Evolutionary conservation across 805 yeast genomes (phyloP).

Genomic region (Hanseniaspora mollemarum): DNA sequence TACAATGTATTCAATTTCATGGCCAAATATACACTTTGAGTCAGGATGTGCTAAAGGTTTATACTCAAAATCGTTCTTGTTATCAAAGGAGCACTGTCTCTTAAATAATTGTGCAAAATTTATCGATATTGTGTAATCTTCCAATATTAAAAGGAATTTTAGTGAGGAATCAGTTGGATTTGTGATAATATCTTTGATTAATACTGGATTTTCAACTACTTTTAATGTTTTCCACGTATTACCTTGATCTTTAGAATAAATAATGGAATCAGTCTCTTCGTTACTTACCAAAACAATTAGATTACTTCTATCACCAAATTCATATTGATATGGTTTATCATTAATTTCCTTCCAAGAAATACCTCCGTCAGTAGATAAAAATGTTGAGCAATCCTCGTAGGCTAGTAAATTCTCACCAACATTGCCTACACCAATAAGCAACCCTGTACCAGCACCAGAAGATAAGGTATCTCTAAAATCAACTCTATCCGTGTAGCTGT

Average conservation of each 20-base stretch:
- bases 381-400: conserved; percentile 50
- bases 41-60: conserved; percentile 53
- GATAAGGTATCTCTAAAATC: conserved; percentile 79
- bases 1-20: conserved; percentile 47
- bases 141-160: conserved; percentile 56
- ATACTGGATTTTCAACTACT: conserved; percentile 47
- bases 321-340: conserved; percentile 80
- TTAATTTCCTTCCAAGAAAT: conserved; percentile 69
- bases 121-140: conserved; percentile 37
- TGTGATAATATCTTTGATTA: conserved; percentile 66
- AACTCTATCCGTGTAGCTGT: conserved; percentile 77
- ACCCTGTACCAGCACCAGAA: conserved; percentile 80
- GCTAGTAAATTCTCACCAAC: conserved; percentile 56
- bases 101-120: conserved; percentile 45
- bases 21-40: conserved; percentile 59
- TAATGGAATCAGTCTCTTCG: conserved; percentile 46
- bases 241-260: conserved; percentile 73
- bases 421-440: conserved; percentile 85
- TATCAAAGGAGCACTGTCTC: conserved; percentile 47
- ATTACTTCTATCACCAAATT: conserved; percentile 90
- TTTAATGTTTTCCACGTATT: conserved; percentile 55
- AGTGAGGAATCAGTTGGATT: conserved; percentile 86
- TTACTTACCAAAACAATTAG: conserved; percentile 59
- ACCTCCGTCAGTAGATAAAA: conserved; percentile 83
- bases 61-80: conserved; percentile 48